A percentile compares a stretch with the other conserved stretches of the same genome.
phyloP scores from a whole-genome alignment of 345 rosid species.

The Leavenworthia alabamica region DNA sequence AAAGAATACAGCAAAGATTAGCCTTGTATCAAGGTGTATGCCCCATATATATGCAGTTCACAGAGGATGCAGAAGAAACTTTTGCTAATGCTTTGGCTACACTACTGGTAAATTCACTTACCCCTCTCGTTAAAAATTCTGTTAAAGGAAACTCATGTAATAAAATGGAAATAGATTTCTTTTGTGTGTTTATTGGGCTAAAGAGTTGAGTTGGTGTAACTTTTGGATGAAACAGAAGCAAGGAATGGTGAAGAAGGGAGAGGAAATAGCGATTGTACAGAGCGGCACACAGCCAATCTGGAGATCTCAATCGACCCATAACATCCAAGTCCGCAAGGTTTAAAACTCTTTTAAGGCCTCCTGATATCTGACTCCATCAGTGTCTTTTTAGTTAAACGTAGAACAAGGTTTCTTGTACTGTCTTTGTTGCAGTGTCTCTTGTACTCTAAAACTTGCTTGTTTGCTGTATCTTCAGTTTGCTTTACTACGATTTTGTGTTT shows the following conservation, averaged over 20 bases:
- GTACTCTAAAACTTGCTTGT: slow-evolving; percentile 14
- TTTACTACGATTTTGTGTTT: background rate
- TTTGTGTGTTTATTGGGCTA: background rate
- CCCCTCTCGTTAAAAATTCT: no score
- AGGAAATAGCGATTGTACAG: slow-evolving; percentile 87
- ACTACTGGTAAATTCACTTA: slow-evolving; percentile 49
- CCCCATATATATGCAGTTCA: slow-evolving; percentile 80
- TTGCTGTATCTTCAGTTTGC: slow-evolving; percentile 18
- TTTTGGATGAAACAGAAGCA: slow-evolving; percentile 50
- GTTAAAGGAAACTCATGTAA: background rate
- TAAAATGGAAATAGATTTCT: background rate
- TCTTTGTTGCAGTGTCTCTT: background rate
- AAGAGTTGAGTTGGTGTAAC: slow-evolving; percentile 1
- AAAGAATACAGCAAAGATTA: slow-evolving; percentile 76
- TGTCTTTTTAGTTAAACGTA: slow-evolving; percentile 2
- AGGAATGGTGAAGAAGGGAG: slow-evolving; percentile 94
- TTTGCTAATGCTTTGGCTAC: slow-evolving; percentile 64
- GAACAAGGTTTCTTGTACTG: slow-evolving; percentile 1
- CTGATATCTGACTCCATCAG: background rate
- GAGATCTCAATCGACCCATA: slow-evolving; percentile 93
- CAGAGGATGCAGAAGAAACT: slow-evolving; percentile 92
- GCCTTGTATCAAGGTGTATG: slow-evolving; percentile 96
- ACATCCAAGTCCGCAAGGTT: slow-evolving; percentile 88
- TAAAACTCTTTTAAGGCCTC: slow-evolving; percentile 35
- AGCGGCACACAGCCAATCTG: slow-evolving; percentile 94